These are phyloP conservation scores for Helotiales sp. DNA, from an alignment of 2,329 filamentous ascomycete species.

Conservation along the genomic window DNA sequence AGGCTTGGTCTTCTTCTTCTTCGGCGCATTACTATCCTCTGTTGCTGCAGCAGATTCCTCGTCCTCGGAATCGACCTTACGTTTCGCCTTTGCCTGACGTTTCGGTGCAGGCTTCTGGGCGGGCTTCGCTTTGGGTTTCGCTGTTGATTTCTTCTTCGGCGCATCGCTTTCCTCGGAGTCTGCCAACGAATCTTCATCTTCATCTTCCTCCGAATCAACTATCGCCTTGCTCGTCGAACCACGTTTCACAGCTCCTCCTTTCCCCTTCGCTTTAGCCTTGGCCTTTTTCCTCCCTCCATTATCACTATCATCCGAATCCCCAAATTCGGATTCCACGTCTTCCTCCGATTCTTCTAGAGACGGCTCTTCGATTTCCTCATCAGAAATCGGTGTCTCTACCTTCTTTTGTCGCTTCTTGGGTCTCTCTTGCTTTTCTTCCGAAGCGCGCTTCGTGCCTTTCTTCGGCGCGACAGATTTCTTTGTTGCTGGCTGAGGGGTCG, in stretches of 20 bases:
- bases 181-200: slow-evolving; percentile 7
- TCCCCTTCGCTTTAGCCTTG: slow-evolving; percentile 8
- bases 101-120: background rate
- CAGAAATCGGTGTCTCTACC: slow-evolving; percentile 22
- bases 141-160: slow-evolving; percentile 10
- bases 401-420: slow-evolving; percentile 35
- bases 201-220: slow-evolving; percentile 22
- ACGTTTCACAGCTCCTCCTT: slow-evolving; percentile 5
- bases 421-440: slow-evolving; percentile 42
- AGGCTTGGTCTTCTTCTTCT: slow-evolving; percentile 16
- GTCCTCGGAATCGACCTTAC: background rate
- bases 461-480: slow-evolving; percentile 46
- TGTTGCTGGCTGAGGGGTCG: background rate
- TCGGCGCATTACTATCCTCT: background rate
- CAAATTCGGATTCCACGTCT: slow-evolving; percentile 13
- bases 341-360: slow-evolving; percentile 12
- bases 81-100: background rate
- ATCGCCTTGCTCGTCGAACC: slow-evolving; percentile 17
- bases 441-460: slow-evolving; percentile 37
- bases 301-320: slow-evolving; percentile 15
- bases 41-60: background rate
- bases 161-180: slow-evolving; percentile 7
- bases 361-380: slow-evolving; percentile 19
- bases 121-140: background rate
- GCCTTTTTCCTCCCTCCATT: slow-evolving; percentile 15